A percentile compares a stretch with the other conserved stretches of the same genome.
phyloP scores from a whole-genome alignment of 352 stramenopile genomes.

The Phytopythium cucurbitacearum region DNA sequence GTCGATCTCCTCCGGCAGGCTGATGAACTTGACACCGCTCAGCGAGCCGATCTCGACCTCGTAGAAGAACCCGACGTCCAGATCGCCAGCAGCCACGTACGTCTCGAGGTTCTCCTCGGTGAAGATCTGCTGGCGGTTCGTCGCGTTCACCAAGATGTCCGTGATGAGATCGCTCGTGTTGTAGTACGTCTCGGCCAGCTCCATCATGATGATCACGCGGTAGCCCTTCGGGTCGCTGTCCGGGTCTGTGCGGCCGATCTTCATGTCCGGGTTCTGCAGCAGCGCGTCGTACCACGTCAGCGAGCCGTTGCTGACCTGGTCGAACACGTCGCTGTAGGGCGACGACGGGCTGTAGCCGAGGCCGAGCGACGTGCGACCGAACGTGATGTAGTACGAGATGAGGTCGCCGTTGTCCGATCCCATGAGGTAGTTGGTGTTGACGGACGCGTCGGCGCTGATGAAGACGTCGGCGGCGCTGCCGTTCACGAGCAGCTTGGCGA shows the following conservation, averaged over 20 bases:
- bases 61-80: slow-evolving; percentile 32
- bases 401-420: slow-evolving; percentile 21
- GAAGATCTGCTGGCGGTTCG: slow-evolving; percentile 27
- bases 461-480: slow-evolving; percentile 26
- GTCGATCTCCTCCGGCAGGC: slow-evolving; percentile 24
- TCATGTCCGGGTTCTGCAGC: slow-evolving; percentile 21
- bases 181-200: slow-evolving; percentile 28
- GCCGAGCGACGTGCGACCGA: slow-evolving; percentile 22
- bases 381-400: slow-evolving; percentile 30
- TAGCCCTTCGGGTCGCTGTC: slow-evolving; percentile 28
- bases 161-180: slow-evolving; percentile 13
- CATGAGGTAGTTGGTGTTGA: slow-evolving; percentile 27
- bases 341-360: slow-evolving; percentile 21
- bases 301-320: slow-evolving; percentile 20
- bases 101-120: slow-evolving; percentile 28
- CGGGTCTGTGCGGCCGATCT: slow-evolving; percentile 23
- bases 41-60: slow-evolving; percentile 19
- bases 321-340: slow-evolving; percentile 22
- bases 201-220: slow-evolving; percentile 31
- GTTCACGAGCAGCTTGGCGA: slow-evolving; percentile 24
- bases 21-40: slow-evolving; percentile 20
- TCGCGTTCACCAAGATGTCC: slow-evolving; percentile 22
- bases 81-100: slow-evolving; percentile 18
- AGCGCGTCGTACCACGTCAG: slow-evolving; percentile 25
- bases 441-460: slow-evolving; percentile 25